phyloP scores from a whole-genome alignment of 805 yeast genomes.

The Yarrowia sp. region DNA sequence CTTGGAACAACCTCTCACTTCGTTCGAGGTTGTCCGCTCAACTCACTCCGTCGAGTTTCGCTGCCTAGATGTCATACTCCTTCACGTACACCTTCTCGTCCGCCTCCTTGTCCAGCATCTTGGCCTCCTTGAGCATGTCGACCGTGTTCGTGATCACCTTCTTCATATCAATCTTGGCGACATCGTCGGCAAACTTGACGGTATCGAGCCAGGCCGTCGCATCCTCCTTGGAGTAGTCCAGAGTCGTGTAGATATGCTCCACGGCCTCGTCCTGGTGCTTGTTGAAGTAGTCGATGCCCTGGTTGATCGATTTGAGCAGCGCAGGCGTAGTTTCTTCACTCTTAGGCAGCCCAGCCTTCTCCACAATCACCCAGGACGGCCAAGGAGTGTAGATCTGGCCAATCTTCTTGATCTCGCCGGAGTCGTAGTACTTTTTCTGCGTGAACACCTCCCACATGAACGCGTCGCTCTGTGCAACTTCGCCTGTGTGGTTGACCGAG shows the following conservation, averaged over 20 bases:
- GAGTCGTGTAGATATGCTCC: conserved; percentile 57
- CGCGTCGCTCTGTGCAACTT: conserved; percentile 60
- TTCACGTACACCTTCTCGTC: conserved; percentile 29
- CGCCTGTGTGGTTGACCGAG: conserved; percentile 62
- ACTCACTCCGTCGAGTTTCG: no score
- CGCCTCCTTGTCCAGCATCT: conserved; percentile 45
- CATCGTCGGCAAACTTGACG: conserved; percentile 58
- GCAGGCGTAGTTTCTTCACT: conserved; percentile 29
- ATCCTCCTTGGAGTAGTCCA: conserved; percentile 76
- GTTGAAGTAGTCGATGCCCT: conserved; percentile 68
- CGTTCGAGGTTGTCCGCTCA: no score
- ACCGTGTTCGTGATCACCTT: conserved; percentile 56
- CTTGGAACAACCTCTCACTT: no score
- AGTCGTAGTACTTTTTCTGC: conserved; percentile 78
- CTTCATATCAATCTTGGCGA: conserved; percentile 48
- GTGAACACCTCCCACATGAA: conserved; percentile 97
- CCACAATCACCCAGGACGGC: conserved; percentile 90
- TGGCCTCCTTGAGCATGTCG: conserved; percentile 58
- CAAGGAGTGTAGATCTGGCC: conserved; percentile 94
- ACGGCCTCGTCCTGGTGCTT: conserved; percentile 62
- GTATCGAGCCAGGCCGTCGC: conserved; percentile 80
- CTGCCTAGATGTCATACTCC: not conserved
- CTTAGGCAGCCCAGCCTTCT: conserved; percentile 44
- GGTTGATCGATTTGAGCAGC: conserved; percentile 56
- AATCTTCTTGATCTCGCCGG: conserved; percentile 71